phyloP scores from a whole-genome alignment of 176 grass and related monocot genomes.

The Neostapfia colusana region DNA sequence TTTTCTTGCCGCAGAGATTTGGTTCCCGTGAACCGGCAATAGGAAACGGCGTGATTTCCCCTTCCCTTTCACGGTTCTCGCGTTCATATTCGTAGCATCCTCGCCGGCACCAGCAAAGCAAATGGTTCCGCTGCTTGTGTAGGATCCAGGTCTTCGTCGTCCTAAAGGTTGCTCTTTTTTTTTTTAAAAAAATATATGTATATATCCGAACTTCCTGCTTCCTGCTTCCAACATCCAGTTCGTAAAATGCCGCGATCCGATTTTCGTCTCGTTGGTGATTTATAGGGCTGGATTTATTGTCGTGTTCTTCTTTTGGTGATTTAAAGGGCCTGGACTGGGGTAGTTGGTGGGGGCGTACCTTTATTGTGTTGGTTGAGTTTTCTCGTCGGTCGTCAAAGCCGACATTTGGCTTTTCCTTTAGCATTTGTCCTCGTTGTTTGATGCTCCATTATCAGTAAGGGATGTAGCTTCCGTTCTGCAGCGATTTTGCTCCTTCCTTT shows the following conservation, averaged over 20 bases:
- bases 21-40: neutral
- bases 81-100: neutral
- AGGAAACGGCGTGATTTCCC: slow-evolving; percentile 19
- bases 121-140: slow-evolving; percentile 19
- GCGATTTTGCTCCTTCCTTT: neutral
- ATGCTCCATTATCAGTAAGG: neutral
- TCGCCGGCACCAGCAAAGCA: neutral
- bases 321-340: neutral
- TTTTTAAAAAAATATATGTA: no score
- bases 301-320: slow-evolving; percentile 27
- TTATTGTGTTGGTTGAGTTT: slow-evolving; percentile 2
- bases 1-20: slow-evolving; percentile 1
- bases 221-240: slow-evolving; percentile 27
- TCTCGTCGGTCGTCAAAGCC: slow-evolving; percentile 30
- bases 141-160: slow-evolving; percentile 10
- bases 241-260: slow-evolving; percentile 19
- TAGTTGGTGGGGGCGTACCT: slow-evolving; percentile 17
- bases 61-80: slow-evolving; percentile 16
- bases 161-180: neutral
- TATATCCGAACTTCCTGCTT: neutral
- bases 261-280: neutral
- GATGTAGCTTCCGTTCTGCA: neutral
- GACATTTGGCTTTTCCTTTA: slow-evolving; percentile 22
- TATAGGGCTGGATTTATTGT: slow-evolving; percentile 36
- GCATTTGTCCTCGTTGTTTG: slow-evolving; percentile 18